phyloP scores from a whole-genome alignment of 495 filamentous ascomycete genomes.

The Articulospora tetracladia region DNA sequence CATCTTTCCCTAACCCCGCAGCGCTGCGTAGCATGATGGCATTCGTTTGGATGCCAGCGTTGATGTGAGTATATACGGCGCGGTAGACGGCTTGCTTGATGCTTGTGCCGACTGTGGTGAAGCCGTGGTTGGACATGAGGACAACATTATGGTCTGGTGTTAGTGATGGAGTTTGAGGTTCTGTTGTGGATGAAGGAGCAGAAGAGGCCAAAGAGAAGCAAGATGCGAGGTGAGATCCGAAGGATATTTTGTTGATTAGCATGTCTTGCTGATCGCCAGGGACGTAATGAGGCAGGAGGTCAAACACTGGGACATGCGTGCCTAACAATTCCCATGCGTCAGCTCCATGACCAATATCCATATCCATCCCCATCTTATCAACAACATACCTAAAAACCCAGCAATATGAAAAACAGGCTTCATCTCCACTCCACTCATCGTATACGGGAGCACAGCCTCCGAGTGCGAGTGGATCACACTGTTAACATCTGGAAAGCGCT shows the following conservation, averaged over 20 bases:
- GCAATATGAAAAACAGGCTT: slow-evolving; percentile 41
- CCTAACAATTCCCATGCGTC: too few relatives aligned
- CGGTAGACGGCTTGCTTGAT: slow-evolving; percentile 38
- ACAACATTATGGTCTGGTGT: slow-evolving; percentile 31
- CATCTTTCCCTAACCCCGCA: neutral
- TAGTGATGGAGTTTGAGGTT: too few relatives aligned
- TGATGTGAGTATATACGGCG: slow-evolving; percentile 43
- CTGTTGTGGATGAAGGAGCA: neutral
- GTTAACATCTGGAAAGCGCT: slow-evolving; percentile 36
- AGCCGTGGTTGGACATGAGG: slow-evolving; percentile 47
- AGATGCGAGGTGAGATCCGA: slow-evolving; percentile 31
- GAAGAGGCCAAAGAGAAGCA: slow-evolving; percentile 8
- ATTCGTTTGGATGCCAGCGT: slow-evolving; percentile 37
- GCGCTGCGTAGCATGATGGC: slow-evolving; percentile 24
- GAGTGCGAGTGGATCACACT: slow-evolving; percentile 46
- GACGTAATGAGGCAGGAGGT: slow-evolving; percentile 29
- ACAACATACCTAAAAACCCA: slow-evolving; percentile 32
- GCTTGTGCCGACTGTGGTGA: slow-evolving; percentile 33
- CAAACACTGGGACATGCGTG: slow-evolving; percentile 29
- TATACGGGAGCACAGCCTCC: slow-evolving; percentile 42
- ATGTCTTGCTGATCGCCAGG: slow-evolving; percentile 32
- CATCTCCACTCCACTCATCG: slow-evolving; percentile 37
- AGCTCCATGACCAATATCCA: too few relatives aligned
- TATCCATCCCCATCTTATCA: too few relatives aligned
- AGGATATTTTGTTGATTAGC: slow-evolving; percentile 33